Percentiles rank a stretch among this genome's conserved stretches.
Conservation (phyloP, 75 land plant species). For the Selaginella tamariscina region DNA sequence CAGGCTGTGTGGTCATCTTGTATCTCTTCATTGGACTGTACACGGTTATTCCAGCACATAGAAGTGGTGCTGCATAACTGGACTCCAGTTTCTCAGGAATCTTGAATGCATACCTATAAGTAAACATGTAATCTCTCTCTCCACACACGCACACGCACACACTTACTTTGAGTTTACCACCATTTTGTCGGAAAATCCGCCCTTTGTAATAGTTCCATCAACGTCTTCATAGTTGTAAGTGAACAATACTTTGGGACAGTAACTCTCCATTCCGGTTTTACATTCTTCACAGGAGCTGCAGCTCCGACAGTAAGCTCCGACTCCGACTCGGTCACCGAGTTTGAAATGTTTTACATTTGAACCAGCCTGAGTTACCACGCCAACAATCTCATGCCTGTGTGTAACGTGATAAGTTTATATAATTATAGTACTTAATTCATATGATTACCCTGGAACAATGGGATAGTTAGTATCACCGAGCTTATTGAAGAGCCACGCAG, state of each 20-base stretch:
- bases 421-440: background rate
- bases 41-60: background rate
- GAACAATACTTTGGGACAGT: constrained; percentile 34
- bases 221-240: constrained; percentile 35
- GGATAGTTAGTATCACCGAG: constrained; percentile 53
- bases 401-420: background rate
- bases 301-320: constrained; percentile 41
- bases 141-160: no score
- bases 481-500: constrained; percentile 43
- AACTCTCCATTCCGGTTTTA: constrained; percentile 38
- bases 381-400: constrained; percentile 60
- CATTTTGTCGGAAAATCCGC: constrained; percentile 49
- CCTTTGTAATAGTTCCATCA: constrained; percentile 57
- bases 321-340: constrained; percentile 55
- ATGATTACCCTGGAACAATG: constrained; percentile 74
- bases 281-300: constrained; percentile 54
- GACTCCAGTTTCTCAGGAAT: background rate
- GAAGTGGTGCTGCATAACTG: background rate
- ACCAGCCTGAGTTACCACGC: constrained; percentile 49
- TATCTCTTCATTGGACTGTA: background rate
- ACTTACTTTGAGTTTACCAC: constrained; percentile 49
- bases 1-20: background rate
- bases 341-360: constrained; percentile 37
- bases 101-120: background rate
- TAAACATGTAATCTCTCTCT: no score